Conservation (phyloP, 148 eudicot genomes). For the Camellia sinensis region DNA sequence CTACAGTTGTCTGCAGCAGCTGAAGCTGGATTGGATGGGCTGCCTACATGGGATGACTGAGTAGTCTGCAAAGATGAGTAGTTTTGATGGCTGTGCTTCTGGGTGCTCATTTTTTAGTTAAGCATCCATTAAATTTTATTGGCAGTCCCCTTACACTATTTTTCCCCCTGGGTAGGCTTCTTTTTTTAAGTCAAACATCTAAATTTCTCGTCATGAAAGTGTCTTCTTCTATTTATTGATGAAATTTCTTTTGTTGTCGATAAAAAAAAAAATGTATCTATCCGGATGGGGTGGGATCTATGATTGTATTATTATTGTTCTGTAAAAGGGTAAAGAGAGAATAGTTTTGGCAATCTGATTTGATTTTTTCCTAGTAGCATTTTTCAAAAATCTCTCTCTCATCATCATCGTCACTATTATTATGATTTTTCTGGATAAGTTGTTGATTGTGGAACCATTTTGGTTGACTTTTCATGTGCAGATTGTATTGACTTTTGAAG, state of each 20-base stretch:
- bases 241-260: no score
- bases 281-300: background rate
- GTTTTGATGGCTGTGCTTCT: background rate
- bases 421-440: no score
- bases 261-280: background rate
- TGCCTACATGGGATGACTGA: slow-evolving; percentile 69
- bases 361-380: background rate
- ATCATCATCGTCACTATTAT: no score
- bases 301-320: background rate
- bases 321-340: no score
- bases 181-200: background rate
- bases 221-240: no score
- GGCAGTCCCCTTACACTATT: no score
- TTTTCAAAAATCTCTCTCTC: background rate
- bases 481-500: background rate
- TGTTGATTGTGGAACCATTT: no score
- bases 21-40: slow-evolving; percentile 82
- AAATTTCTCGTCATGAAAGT: background rate
- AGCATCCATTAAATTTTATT: no score
- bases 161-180: no score
- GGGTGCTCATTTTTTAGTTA: background rate
- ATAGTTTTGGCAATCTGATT: no score
- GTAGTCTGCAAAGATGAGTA: slow-evolving; percentile 16
- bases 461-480: background rate
- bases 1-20: slow-evolving; percentile 38